Evolutionary conservation across 306 rosid genomes (phyloP), one percentile per base, ranked within the genome.

Genomic region (Coriaria nepalensis): DNA sequence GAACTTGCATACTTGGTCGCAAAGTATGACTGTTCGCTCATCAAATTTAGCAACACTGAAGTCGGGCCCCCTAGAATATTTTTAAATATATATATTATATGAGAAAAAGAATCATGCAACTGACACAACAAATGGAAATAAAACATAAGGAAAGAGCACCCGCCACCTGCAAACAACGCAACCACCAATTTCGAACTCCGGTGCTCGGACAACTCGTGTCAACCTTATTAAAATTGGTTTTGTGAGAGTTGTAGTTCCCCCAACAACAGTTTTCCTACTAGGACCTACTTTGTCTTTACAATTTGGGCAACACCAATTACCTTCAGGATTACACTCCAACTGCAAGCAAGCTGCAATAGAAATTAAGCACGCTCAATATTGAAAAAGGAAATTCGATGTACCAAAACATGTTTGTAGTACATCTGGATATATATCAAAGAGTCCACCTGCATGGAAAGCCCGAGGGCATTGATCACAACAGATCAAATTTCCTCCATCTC

Each of bases 131-230:
- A 36, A 10, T 35, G 33, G 60, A 11, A 43, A 11, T 42, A 32
- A 10, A 7, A 34, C 35, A 10, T 7, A 6, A 33, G 49, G 34
- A 46, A 45, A 58, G 45, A 45, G 64, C 44, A 68, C 53, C 74
- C 58, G 84, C 74, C 58, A 90, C 98, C 94, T 85, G 78, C 98
- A 92, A 59, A 92, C 83, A 64, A 85, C 94, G 55, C 98, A 92
- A 56, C 98, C 98, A 46, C 98, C 98, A 69, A 82, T 82, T 66
- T 82, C 93, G 68, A 60, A 73, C 14, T 85, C 96, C 4, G 96
- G 93, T 32, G 80, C 73, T 66, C 79, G 79, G 55, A 85, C 95
- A 35, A 79, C 86, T 49, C 94, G 70, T 13, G 93, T 81, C 76
- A 85, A 79, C 66, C 87, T 74, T 60, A 92, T 79, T 54, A 85